A percentile compares a stretch with the other conserved stretches of the same genome.
Evolutionary conservation across 2,329 filamentous ascomycete genomes (phyloP).

Genomic region (Ophiostoma sp.): DNA sequence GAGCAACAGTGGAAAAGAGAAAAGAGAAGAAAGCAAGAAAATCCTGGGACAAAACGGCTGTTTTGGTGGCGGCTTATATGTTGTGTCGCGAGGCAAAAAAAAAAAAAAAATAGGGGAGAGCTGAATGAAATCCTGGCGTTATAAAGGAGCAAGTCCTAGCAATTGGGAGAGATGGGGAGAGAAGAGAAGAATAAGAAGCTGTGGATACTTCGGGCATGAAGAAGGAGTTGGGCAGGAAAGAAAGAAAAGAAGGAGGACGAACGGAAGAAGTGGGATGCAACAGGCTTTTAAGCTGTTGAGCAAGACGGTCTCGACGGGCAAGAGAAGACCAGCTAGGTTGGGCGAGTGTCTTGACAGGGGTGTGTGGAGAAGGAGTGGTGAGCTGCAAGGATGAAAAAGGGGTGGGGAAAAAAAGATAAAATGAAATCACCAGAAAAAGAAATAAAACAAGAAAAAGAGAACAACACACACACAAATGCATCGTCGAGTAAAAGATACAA

Average conservation of each 20-base stretch:
- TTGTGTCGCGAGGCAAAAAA: constrained; percentile 11
- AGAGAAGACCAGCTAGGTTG: not conserved
- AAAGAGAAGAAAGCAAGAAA: not conserved
- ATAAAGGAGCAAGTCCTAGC: not conserved
- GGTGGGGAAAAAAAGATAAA: not conserved
- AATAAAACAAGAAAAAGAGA: not conserved
- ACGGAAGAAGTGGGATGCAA: constrained; percentile 32
- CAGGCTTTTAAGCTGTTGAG: constrained; percentile 30
- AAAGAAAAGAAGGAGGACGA: constrained; percentile 24
- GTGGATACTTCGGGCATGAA: constrained; percentile 36
- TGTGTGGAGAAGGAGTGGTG: not conserved
- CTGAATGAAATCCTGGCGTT: constrained; percentile 8
- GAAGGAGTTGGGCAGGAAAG: constrained; percentile 35
- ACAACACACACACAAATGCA: not conserved
- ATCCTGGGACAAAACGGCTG: not conserved
- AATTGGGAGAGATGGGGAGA: not conserved
- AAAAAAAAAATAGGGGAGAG: too few relatives aligned
- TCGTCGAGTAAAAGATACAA: not conserved
- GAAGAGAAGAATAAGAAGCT: constrained; percentile 8
- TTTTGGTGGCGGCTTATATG: constrained; percentile 7
- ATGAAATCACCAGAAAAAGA: not conserved
- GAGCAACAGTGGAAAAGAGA: constrained; percentile 5
- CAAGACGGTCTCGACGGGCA: constrained; percentile 1
- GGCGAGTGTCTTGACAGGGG: not conserved
- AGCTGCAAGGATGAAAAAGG: constrained; percentile 8